Evolutionary conservation across 169 alveolate genomes (phyloP).

Genomic region (Prorocentrum cordatum): DNA sequence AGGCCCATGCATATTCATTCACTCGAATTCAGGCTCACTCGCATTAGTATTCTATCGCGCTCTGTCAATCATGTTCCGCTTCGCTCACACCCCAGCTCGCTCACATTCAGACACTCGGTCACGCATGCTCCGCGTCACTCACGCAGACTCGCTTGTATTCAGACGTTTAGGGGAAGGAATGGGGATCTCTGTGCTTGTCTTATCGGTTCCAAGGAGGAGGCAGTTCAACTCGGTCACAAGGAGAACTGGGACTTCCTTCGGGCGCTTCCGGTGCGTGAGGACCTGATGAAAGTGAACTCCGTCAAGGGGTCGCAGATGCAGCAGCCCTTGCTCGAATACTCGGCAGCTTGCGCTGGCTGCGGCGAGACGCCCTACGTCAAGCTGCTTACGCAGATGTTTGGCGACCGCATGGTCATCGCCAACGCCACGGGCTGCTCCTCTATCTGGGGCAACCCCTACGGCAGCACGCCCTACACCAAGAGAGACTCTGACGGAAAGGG

Average conservation of each 20-base stretch:
- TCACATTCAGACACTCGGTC: too few relatives aligned
- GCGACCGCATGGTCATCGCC: conserved; percentile 76
- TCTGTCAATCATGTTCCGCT: too few relatives aligned
- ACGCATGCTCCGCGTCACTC: too few relatives aligned
- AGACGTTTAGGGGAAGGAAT: too few relatives aligned
- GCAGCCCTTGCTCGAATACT: not conserved
- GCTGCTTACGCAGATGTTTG: conserved; percentile 75
- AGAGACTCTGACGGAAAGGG: conserved; percentile 64
- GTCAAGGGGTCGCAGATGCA: conserved; percentile 74
- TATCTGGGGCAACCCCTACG: conserved; percentile 77
- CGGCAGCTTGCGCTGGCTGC: conserved; percentile 75
- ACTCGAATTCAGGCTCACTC: too few relatives aligned
- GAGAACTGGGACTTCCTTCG: conserved; percentile 71
- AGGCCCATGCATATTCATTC: too few relatives aligned
- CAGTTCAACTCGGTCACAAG: too few relatives aligned
- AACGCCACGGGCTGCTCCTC: conserved; percentile 78
- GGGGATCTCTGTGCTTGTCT: too few relatives aligned
- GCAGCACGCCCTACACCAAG: conserved; percentile 75
- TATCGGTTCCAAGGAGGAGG: too few relatives aligned
- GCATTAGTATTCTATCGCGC: too few relatives aligned
- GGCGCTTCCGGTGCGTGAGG: conserved; percentile 57
- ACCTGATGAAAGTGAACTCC: conserved; percentile 68
- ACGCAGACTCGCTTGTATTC: too few relatives aligned
- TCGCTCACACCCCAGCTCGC: too few relatives aligned
- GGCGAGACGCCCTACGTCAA: conserved; percentile 79